Conservation (phyloP, 257 asterid genomes). For the Gentiana macrophylla region DNA sequence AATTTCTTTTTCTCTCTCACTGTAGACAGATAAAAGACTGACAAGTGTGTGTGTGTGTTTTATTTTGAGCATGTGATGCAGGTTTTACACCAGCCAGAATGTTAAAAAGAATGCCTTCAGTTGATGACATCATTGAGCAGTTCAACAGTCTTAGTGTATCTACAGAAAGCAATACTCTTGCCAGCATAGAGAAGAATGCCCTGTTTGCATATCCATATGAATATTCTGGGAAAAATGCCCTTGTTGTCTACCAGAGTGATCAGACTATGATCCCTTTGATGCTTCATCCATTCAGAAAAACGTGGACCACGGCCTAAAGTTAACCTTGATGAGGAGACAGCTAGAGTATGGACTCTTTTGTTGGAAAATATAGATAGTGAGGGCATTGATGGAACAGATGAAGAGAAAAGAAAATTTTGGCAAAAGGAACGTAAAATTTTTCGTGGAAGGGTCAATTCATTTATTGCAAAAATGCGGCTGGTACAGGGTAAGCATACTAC, state of each 20-base stretch:
- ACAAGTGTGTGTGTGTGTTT: neutral
- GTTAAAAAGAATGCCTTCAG: too few relatives aligned
- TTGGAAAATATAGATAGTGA: slow-evolving; percentile 41
- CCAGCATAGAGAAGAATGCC: slow-evolving; percentile 3
- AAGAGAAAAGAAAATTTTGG: slow-evolving; percentile 43
- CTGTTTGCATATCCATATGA: slow-evolving; percentile 21
- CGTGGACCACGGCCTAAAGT: slow-evolving; percentile 55
- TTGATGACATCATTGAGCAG: too few relatives aligned
- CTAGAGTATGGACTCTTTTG: slow-evolving; percentile 44
- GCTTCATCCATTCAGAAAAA: slow-evolving; percentile 32
- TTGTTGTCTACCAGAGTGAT: slow-evolving; percentile 56
- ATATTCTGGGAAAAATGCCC: slow-evolving; percentile 38
- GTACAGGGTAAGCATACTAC: slow-evolving; percentile 32
- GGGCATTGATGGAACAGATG: slow-evolving; percentile 44
- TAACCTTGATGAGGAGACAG: slow-evolving; percentile 45
- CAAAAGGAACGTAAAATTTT: slow-evolving; percentile 39
- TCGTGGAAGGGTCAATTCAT: slow-evolving; percentile 42
- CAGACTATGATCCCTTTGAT: slow-evolving; percentile 61
- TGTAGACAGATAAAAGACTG: too few relatives aligned
- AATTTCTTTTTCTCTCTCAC: too few relatives aligned
- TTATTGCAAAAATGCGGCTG: slow-evolving; percentile 49
- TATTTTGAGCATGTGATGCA: slow-evolving; percentile 28
- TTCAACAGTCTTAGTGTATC: too few relatives aligned
- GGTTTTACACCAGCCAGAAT: too few relatives aligned
- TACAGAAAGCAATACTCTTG: too few relatives aligned